phyloP scores from a whole-genome alignment of 2,329 filamentous ascomycete genomes.

The Diaporthe sp. region DNA sequence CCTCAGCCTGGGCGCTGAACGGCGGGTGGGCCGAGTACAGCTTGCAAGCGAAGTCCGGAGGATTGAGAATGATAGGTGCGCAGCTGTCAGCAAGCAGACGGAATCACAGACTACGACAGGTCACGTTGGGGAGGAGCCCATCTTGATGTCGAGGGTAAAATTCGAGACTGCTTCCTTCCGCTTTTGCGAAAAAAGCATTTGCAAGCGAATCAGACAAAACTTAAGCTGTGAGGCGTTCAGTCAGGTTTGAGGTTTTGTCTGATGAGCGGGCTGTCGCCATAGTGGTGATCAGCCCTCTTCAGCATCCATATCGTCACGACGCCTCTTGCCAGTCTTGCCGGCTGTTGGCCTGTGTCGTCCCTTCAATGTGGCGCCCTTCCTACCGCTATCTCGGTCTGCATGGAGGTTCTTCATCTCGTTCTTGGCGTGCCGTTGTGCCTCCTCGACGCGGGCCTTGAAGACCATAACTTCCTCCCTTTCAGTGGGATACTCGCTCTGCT shows the following conservation, averaged over 20 bases:
- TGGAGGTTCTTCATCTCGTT: conserved; percentile 85
- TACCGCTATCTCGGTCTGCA: conserved; percentile 70
- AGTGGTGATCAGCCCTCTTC: conserved; percentile 71
- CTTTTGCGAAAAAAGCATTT: neutral
- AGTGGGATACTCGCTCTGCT: conserved; percentile 76
- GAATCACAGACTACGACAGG: neutral
- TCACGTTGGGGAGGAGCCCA: neutral
- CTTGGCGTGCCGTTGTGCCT: conserved; percentile 84
- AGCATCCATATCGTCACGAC: conserved; percentile 76
- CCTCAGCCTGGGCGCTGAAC: neutral
- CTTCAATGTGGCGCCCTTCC: conserved; percentile 62
- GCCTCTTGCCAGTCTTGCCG: conserved; percentile 55
- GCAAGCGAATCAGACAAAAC: neutral
- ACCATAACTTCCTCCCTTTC: conserved; percentile 89
- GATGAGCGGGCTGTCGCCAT: neutral
- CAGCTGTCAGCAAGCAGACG: neutral
- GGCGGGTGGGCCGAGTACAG: neutral
- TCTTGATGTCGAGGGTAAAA: neutral
- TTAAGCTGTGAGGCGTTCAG: neutral
- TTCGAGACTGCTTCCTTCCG: conserved; percentile 15
- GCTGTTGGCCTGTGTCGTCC: conserved; percentile 52
- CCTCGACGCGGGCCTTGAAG: conserved; percentile 81
- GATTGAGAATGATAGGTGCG: neutral
- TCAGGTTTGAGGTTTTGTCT: neutral
- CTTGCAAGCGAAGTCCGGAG: neutral